Evolutionary conservation across 805 yeast genomes (phyloP).

Genomic region (Grigorovia yakushimaensis): DNA sequence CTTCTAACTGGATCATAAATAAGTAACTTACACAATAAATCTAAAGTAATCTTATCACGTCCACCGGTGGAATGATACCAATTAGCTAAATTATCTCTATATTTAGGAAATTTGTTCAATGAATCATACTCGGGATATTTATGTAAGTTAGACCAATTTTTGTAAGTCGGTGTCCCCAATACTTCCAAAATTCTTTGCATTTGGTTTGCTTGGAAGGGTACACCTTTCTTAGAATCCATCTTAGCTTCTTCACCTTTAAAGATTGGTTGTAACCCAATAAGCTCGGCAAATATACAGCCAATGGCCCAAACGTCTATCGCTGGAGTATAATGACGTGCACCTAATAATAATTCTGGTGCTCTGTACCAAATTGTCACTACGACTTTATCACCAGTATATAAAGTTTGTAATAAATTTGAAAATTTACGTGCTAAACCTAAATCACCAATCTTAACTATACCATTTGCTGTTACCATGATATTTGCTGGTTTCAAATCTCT

Average conservation of each 20-base stretch:
- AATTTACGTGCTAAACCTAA: slow-evolving; percentile 84
- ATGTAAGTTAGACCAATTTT: slow-evolving; percentile 70
- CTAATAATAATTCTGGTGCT: slow-evolving; percentile 85
- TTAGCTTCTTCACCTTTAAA: slow-evolving; percentile 98
- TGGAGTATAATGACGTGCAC: slow-evolving; percentile 87
- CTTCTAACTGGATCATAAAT: slow-evolving; percentile 78
- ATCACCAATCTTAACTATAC: slow-evolving; percentile 93
- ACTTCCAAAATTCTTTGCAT: slow-evolving; percentile 83
- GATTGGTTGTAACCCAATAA: slow-evolving; percentile 79
- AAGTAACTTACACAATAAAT: slow-evolving; percentile 51
- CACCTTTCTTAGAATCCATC: slow-evolving; percentile 84
- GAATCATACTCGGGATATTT: slow-evolving; percentile 78
- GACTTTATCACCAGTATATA: slow-evolving; percentile 88
- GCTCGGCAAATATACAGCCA: slow-evolving; percentile 89
- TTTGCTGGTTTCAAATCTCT: slow-evolving; percentile 96
- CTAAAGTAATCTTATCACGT: slow-evolving; percentile 55
- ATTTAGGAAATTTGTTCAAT: slow-evolving; percentile 52
- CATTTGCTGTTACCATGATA: slow-evolving; percentile 85
- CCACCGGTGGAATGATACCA: slow-evolving; percentile 88
- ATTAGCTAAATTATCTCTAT: slow-evolving; percentile 46
- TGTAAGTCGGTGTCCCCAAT: slow-evolving; percentile 76
- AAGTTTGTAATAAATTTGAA: slow-evolving; percentile 74
- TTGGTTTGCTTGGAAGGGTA: slow-evolving; percentile 92
- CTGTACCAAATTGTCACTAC: slow-evolving; percentile 97
- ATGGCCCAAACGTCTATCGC: slow-evolving; percentile 93